Evolutionary conservation across 257 asterid genomes (phyloP), one percentile per base, ranked within the genome.

Genomic region (Paraleonurus japonicus): DNA sequence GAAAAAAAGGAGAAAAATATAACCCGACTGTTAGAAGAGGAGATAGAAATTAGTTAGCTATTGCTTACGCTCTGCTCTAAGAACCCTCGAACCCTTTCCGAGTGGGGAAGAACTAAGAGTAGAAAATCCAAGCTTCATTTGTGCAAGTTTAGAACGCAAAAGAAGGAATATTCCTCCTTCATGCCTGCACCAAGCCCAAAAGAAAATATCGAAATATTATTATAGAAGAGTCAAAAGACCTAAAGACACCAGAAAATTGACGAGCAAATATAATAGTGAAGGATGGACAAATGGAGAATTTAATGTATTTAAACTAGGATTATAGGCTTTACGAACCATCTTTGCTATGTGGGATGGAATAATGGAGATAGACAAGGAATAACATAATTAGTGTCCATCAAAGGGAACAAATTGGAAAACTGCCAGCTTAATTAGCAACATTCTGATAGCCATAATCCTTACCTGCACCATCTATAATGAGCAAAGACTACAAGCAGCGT

Each of bases 121-220:
- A 28, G 84, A 55, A 53, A 76, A 61, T 33, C 76, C 65, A n/a
- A 78, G 85, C 84, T 80, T 80, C 70, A 75, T 23, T 71, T 75
- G 85, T 45, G 50, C 62, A 71, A 85, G 58, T 73, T 72, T 88
- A 9, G 85, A 83, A 62, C 72, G 78, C 78, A 89, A 30, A 65
- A 86, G 76, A 30, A 85, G 76, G 69, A 80, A 79, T 23, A 94
- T 67, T 54, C 98, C 98, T 50, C 89, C 97, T 80, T 87, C 97
- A 45, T 85, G 92, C 84, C 98, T 94, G 92, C 74, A 72, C 16
- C 66, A 71, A 67, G 67, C 51, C 48, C 23, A 58, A 22, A 79
- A 20, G 61, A 27, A 69, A 47, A 64, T 23, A 64, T 28, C 58
- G 30, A 19, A 26, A 35, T 0, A 13, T 13, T 77, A 62, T 22